These are phyloP conservation scores for Anethum foeniculum DNA, from an alignment of 140 eudicot species.

Conservation along the genomic window DNA sequence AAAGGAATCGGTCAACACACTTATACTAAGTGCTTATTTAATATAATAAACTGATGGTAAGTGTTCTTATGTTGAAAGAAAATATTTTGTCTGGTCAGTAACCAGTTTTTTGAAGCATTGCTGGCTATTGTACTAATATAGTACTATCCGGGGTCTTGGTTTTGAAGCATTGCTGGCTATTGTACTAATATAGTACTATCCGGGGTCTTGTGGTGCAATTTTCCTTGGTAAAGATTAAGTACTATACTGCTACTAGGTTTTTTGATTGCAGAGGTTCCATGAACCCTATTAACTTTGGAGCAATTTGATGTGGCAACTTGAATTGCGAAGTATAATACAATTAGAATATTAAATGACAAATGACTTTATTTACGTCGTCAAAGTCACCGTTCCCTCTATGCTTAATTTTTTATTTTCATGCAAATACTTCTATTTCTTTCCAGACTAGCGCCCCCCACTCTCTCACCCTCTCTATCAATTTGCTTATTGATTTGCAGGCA, in stretches of 20 bases:
- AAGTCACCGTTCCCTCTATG: neutral
- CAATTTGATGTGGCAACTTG: neutral
- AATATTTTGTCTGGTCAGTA: neutral
- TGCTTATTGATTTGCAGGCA: constrained; percentile 2
- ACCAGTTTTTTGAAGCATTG: neutral
- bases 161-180: neutral
- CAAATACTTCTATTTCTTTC: neutral
- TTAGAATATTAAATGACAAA: neutral
- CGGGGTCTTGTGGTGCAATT: neutral
- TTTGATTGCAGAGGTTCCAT: neutral
- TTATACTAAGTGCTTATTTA: neutral
- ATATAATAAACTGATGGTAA: neutral
- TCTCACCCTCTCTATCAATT: neutral
- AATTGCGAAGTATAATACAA: neutral
- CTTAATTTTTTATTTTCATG: neutral
- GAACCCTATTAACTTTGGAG: neutral
- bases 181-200: neutral
- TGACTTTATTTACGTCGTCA: neutral
- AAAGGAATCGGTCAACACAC: neutral
- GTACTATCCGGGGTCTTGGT: neutral
- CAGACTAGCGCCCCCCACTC: neutral
- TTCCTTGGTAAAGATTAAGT: neutral
- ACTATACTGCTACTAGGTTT: neutral
- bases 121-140: neutral
- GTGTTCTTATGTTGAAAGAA: neutral